These are phyloP conservation scores for Fusarium multiceps DNA, from an alignment of 2,329 filamentous ascomycete genomes.

Conservation along the genomic window DNA sequence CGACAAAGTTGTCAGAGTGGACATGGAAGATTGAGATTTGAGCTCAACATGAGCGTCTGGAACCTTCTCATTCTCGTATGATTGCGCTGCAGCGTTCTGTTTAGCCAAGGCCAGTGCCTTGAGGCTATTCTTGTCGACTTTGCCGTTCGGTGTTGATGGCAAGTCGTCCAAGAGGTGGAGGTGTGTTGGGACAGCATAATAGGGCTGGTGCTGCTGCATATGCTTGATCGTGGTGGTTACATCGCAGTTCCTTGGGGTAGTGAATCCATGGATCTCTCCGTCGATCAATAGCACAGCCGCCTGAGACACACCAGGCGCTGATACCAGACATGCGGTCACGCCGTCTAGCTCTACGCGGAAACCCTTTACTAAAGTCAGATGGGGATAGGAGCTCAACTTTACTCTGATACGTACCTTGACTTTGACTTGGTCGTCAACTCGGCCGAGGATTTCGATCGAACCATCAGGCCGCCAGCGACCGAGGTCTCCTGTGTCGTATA, in stretches of 20 bases:
- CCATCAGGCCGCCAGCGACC: constrained; percentile 66
- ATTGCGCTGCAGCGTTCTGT: constrained; percentile 3
- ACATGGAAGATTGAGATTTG: constrained; percentile 48
- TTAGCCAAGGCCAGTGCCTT: constrained; percentile 46
- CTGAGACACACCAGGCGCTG: constrained; percentile 58
- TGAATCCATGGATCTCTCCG: constrained; percentile 63
- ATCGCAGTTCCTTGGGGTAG: constrained; percentile 53
- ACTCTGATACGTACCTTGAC: constrained; percentile 57
- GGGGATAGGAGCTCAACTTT: background rate
- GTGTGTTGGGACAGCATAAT: constrained; percentile 64
- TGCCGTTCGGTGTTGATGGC: constrained; percentile 66
- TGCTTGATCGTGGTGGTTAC: constrained; percentile 54
- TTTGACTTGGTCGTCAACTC: constrained; percentile 71
- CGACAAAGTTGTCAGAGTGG: constrained; percentile 42
- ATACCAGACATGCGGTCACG: constrained; percentile 62
- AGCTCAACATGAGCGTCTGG: constrained; percentile 41
- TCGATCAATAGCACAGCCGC: constrained; percentile 61
- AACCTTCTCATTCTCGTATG: constrained; percentile 10
- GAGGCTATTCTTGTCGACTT: constrained; percentile 64
- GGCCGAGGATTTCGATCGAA: constrained; percentile 65
- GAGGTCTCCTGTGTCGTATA: constrained; percentile 72
- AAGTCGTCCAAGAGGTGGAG: constrained; percentile 58
- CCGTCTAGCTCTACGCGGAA: constrained; percentile 71
- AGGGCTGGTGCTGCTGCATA: constrained; percentile 59
- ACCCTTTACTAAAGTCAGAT: constrained; percentile 52